A percentile compares a stretch with the other conserved stretches of the same genome.
Evolutionary conservation across 1,284 basidiomycete species (phyloP).

Genomic region (Irpex sp.): DNA sequence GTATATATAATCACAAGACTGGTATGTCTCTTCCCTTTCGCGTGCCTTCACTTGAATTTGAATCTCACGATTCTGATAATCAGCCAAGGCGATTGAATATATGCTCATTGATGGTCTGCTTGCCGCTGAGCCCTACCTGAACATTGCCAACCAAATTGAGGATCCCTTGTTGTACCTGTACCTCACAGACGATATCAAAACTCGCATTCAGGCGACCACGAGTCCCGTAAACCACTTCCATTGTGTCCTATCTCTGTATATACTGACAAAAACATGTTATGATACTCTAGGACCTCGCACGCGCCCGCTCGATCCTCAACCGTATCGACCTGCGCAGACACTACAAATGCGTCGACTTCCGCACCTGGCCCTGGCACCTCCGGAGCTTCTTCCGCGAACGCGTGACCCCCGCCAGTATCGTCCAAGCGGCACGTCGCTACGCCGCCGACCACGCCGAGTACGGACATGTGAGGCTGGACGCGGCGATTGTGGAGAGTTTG

Average conservation of each 20-base stretch:
- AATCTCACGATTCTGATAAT: background rate
- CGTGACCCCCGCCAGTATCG: conserved; percentile 55
- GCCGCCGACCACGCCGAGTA: conserved; percentile 19
- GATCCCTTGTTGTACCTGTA: conserved; percentile 56
- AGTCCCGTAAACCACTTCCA: conserved; percentile 38
- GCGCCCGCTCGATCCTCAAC: conserved; percentile 54
- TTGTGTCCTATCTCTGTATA: background rate
- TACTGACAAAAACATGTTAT: background rate
- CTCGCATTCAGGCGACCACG: conserved; percentile 50
- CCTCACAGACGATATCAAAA: conserved; percentile 66
- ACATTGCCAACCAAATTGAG: conserved; percentile 54
- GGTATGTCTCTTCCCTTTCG: conserved; percentile 35
- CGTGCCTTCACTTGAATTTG: too few relatives aligned
- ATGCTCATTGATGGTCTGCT: conserved; percentile 76
- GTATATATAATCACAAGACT: conserved; percentile 75
- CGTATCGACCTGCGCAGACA: conserved; percentile 60
- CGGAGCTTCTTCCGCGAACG: conserved; percentile 33
- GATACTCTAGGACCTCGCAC: conserved; percentile 48
- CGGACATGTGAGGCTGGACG: conserved; percentile 16
- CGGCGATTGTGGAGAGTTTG: conserved; percentile 33
- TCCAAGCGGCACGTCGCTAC: conserved; percentile 39
- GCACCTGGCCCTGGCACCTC: conserved; percentile 51
- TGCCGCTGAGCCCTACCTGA: conserved; percentile 57
- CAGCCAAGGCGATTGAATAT: conserved; percentile 72
- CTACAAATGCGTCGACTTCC: conserved; percentile 68